Evolutionary conservation across 768 basidiomycete species (phyloP).

Genomic region (Myochromella boudieri): DNA sequence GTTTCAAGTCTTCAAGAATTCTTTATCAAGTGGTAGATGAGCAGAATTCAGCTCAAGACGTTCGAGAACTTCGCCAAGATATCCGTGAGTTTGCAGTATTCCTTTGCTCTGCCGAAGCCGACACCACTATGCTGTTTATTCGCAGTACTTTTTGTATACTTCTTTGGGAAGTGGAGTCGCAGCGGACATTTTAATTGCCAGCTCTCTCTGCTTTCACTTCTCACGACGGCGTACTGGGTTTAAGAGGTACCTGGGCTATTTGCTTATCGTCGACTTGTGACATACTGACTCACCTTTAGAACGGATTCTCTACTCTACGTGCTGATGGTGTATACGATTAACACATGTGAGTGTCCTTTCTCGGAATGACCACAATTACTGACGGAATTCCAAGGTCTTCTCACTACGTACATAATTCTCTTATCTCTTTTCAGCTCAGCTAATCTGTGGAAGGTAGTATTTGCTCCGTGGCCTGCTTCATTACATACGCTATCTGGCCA

Average conservation of each 20-base stretch:
- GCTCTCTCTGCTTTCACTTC: slow-evolving; percentile 32
- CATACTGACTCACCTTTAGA: slow-evolving; percentile 21
- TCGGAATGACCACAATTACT: background rate
- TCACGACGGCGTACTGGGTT: slow-evolving; percentile 29
- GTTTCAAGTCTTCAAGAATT: too few species aligned
- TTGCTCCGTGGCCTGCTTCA: slow-evolving; percentile 29
- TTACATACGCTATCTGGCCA: slow-evolving; percentile 43
- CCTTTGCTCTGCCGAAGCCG: background rate
- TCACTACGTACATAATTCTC: slow-evolving; percentile 28
- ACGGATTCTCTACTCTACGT: slow-evolving; percentile 44
- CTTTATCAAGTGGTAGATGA: background rate
- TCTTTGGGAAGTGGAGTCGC: slow-evolving; percentile 34
- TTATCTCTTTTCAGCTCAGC: background rate
- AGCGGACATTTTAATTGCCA: slow-evolving; percentile 40
- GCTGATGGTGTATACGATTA: slow-evolving; percentile 50
- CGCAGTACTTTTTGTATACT: slow-evolving; percentile 30
- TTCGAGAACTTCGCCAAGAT: slow-evolving; percentile 26
- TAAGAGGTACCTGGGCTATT: slow-evolving; percentile 18
- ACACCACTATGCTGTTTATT: background rate
- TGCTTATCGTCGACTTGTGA: background rate
- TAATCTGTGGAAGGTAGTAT: slow-evolving; percentile 12
- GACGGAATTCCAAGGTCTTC: slow-evolving; percentile 21
- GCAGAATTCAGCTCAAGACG: slow-evolving; percentile 22
- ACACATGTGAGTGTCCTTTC: slow-evolving; percentile 38
- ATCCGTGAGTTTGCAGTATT: slow-evolving; percentile 19